These are phyloP conservation scores for Trichophyton verrucosum DNA, from an alignment of 2,329 filamentous ascomycete species.

Conservation along the genomic window DNA sequence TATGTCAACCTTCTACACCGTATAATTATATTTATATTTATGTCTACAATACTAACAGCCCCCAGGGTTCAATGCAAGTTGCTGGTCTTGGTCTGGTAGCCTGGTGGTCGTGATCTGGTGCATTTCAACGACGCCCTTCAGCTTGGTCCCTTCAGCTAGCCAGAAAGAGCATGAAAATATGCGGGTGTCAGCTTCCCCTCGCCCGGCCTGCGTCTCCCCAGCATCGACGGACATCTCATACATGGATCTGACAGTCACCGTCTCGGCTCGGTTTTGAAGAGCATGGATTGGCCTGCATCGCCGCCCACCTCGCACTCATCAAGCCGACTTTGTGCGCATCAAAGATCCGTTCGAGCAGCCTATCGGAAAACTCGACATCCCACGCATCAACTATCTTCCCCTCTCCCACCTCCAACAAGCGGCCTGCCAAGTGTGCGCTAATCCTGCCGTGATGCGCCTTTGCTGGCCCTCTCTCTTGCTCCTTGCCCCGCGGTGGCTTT, in stretches of 20 bases:
- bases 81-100: conserved; percentile 33
- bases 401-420: background rate
- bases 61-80: conserved; percentile 36
- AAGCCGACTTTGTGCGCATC: background rate
- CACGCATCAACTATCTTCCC: background rate
- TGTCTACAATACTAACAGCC: background rate
- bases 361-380: background rate
- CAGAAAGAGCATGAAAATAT: background rate
- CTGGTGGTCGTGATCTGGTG: conserved; percentile 30
- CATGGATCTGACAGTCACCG: background rate
- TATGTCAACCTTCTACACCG: conserved; percentile 16
- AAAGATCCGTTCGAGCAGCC: background rate
- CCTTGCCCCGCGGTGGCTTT: background rate
- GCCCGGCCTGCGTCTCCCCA: background rate
- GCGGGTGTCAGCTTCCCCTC: background rate
- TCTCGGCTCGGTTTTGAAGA: background rate
- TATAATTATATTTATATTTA: background rate
- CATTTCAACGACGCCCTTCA: background rate
- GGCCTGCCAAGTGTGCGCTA: background rate
- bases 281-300: background rate
- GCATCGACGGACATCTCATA: no score
- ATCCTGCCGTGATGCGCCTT: background rate
- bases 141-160: background rate
- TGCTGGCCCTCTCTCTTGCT: background rate
- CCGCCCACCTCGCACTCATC: background rate